Base-by-base conservation (phyloP, 2,329 filamentous ascomycete species). In the Metarhizium anisopliae region DNA sequence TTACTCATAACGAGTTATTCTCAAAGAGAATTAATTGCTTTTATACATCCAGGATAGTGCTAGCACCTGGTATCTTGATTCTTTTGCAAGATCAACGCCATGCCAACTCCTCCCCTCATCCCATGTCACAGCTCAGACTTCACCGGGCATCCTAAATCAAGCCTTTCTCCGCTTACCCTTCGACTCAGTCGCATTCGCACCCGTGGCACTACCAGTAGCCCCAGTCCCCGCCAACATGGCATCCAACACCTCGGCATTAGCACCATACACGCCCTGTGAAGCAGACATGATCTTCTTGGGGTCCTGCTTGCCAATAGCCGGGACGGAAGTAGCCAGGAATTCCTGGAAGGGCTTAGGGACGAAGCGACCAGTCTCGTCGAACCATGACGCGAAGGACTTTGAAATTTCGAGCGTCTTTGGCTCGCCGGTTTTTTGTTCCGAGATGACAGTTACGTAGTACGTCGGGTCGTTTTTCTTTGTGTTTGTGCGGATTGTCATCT, bases 391-490 rank as follows among this genome's bases (percentile, higher is more conserved):
- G 68, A 94, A 93, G 40, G 86, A 79, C 49, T 80, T 79, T 59
- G 78, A 72, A 58, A 91, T 70, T 60, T 83, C 76, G 58, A 82
- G 66, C 18, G 74, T 75, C 58, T 77, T 66, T 45, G 69, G 61
- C 53, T 69, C 67, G 58, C 68, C 69, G 42, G 67, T 65, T 57
- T 71, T 74, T 52, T 63, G 51, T 40, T 74, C 76, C 55, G 83
- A 72, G 50, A 77, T 79, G 53, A 96, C 78, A 47, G 80, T 83
- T 58, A 96, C 74, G 66, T 88, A 81, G 76, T 99, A 99, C 49
- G 84, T 80, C 1, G 91, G 90, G 43, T 86, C 81, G 71, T 92
- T 83, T 70, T 96, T 96, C 66, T 87, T 86, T 1, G 83, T 84
- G 1, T 80, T 82, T 43, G 85, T 89, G 2, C 81, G 77, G 62